Conservation (phyloP, 129 eudicot species). For the Escallonia herrerae region DNA sequence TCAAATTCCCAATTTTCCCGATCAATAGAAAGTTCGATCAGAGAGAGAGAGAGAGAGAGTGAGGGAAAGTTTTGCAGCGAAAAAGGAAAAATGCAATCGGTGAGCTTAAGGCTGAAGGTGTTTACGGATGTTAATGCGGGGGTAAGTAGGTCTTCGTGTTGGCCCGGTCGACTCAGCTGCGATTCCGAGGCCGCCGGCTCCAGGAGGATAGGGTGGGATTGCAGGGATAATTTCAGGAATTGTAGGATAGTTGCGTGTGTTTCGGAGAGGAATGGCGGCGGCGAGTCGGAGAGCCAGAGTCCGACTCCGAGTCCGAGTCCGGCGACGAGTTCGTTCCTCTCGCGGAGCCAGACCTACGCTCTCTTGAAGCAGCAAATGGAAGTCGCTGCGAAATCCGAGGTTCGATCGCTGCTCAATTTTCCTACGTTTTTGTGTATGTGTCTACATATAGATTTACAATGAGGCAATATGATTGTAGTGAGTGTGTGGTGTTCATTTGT, state of each 20-base stretch:
- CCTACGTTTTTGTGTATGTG: too few relatives aligned
- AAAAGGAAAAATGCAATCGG: slow-evolving; percentile 41
- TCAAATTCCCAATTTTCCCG: neutral
- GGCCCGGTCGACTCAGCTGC: slow-evolving; percentile 25
- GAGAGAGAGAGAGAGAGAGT: neutral
- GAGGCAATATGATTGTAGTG: too few relatives aligned
- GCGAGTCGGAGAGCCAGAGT: slow-evolving; percentile 37
- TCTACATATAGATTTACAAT: too few relatives aligned
- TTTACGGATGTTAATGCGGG: slow-evolving; percentile 31
- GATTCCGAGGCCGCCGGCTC: slow-evolving; percentile 10
- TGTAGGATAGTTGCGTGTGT: slow-evolving; percentile 47
- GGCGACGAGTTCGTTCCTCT: slow-evolving; percentile 38
- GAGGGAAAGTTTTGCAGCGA: neutral
- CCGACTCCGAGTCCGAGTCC: slow-evolving; percentile 13
- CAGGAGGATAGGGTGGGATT: slow-evolving; percentile 20
- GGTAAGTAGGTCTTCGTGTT: slow-evolving; percentile 11
- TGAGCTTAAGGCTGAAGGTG: slow-evolving; percentile 39
- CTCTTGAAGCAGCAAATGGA: slow-evolving; percentile 89
- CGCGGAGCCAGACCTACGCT: slow-evolving; percentile 75
- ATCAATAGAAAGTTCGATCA: neutral
- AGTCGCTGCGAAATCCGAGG: slow-evolving; percentile 97
- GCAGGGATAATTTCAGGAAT: slow-evolving; percentile 16
- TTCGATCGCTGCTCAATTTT: slow-evolving; percentile 2
- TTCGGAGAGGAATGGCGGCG: slow-evolving; percentile 35
- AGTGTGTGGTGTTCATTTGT: too few relatives aligned